phyloP scores from a whole-genome alignment of 2,329 filamentous ascomycete genomes.

The Fusarium tanahbumbuense region DNA sequence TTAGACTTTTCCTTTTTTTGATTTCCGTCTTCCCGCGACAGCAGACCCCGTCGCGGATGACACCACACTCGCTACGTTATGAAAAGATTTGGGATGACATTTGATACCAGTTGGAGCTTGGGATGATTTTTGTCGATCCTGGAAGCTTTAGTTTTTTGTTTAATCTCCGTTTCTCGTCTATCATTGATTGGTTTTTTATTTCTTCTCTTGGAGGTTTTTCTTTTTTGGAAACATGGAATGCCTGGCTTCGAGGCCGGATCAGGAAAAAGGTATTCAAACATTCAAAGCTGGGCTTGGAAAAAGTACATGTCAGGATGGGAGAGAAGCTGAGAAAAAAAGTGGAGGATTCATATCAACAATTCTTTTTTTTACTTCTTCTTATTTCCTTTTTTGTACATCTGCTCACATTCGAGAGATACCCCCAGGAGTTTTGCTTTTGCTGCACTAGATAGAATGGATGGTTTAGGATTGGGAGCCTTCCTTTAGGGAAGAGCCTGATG shows the following conservation, averaged over 20 bases:
- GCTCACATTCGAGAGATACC: slow-evolving; percentile 47
- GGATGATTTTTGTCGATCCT: slow-evolving; percentile 23
- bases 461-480: slow-evolving; percentile 42
- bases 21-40: slow-evolving; percentile 40
- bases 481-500: slow-evolving; percentile 39
- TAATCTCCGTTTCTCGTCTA: slow-evolving; percentile 33
- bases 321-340: slow-evolving; percentile 2
- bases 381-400: slow-evolving; percentile 38
- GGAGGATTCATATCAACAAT: slow-evolving; percentile 20
- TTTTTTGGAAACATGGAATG: slow-evolving; percentile 32
- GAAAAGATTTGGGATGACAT: slow-evolving; percentile 42
- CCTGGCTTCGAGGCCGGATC: slow-evolving; percentile 2
- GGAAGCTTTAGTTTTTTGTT: slow-evolving; percentile 37
- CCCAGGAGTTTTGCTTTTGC: slow-evolving; percentile 41
- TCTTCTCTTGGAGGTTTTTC: slow-evolving; percentile 12
- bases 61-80: slow-evolving; percentile 46
- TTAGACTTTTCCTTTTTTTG: slow-evolving; percentile 38
- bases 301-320: slow-evolving; percentile 23
- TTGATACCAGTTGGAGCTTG: slow-evolving; percentile 44
- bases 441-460: slow-evolving; percentile 45
- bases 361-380: slow-evolving; percentile 20
- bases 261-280: slow-evolving; percentile 5
- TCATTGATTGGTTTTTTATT: neutral
- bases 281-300: slow-evolving; percentile 28
- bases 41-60: slow-evolving; percentile 40